phyloP scores from a whole-genome alignment of 495 filamentous ascomycete genomes.

The Hypoxylon lenormandii region DNA sequence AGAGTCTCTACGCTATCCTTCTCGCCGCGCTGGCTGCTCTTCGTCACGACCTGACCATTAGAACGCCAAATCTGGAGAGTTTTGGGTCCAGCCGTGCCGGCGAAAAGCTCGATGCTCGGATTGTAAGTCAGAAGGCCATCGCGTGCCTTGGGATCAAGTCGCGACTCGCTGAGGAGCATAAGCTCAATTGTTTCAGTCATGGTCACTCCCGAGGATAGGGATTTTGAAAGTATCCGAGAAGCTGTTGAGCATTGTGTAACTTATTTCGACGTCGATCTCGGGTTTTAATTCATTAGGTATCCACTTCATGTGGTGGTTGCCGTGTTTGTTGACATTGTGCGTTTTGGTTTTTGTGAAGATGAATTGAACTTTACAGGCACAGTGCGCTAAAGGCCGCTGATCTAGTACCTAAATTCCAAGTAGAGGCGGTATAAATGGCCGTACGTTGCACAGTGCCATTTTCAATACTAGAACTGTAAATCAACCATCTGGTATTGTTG shows the following conservation, averaged over 20 bases:
- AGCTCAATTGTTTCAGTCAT: constrained; percentile 54
- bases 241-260: constrained; percentile 34
- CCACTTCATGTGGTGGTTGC: constrained; percentile 13
- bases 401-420: not conserved
- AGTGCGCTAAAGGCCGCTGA: constrained; percentile 22
- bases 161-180: constrained; percentile 58
- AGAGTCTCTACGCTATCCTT: constrained; percentile 67
- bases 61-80: constrained; percentile 72
- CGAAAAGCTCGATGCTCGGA: constrained; percentile 83
- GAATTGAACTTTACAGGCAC: constrained; percentile 6
- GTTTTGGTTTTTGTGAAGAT: constrained; percentile 10
- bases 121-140: constrained; percentile 73
- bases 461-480: not conserved
- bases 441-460: constrained; percentile 5
- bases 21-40: constrained; percentile 63
- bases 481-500: not conserved
- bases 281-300: not conserved
- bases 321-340: constrained; percentile 1
- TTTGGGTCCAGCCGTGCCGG: constrained; percentile 77
- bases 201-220: constrained; percentile 21
- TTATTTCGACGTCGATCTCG: constrained; percentile 1
- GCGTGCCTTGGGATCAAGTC: constrained; percentile 53
- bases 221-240: constrained; percentile 8
- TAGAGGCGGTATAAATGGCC: not conserved
- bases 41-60: constrained; percentile 59